Evolutionary conservation across 2,329 filamentous ascomycete genomes (phyloP), one percentile per base, ranked within the genome.

Genomic region (Arthrocladium fulminans): DNA sequence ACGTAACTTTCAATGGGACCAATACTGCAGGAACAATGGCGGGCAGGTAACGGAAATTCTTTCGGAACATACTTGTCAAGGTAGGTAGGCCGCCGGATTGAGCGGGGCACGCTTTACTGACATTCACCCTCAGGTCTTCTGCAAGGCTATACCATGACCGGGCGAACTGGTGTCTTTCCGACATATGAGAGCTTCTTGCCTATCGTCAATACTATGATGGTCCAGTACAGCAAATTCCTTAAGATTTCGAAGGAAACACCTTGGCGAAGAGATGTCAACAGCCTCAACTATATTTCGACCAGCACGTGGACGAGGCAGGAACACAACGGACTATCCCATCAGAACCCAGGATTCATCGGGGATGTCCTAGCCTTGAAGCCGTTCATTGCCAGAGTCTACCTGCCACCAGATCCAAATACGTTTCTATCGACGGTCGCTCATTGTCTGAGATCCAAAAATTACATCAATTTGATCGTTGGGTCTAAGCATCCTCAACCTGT

Each of bases 141-240:
- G 62, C 72, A 76, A 57, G 73, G 73, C 0, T 84, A 84, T 57
- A 84, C 80, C 0, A 63, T 84, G 29, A 84, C 80, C 0, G 80
- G 80, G 0, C 73, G 80, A 1, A 73, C 72, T 1, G 80, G 71
- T 0, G 65, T 84, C 1, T 83, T 84, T 57, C 80, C 80, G 0
- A 80, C 76, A 13, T 84, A 84, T 56, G 80, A 84, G 59, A 78
- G 75, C 3, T 84, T 84, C 65, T 63, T 84, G 7, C 79, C 79
- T 1, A 84, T 84, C 29, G 73, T 84, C 6, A 77, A 83, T 55
- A 83, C 80, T 1, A 84, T 84, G 80, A 83, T 84, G 79, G 77
- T 84, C 8, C 80, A 84, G 57, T 83, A 83, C 59, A 73, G 74
- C 58, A 84, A 84, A 58, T 84, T 84, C 61, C 75, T 74, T 59